Evolutionary conservation across 768 basidiomycete genomes (phyloP), one percentile per base, ranked within the genome.

Genomic region (Lentinula lateritia): DNA sequence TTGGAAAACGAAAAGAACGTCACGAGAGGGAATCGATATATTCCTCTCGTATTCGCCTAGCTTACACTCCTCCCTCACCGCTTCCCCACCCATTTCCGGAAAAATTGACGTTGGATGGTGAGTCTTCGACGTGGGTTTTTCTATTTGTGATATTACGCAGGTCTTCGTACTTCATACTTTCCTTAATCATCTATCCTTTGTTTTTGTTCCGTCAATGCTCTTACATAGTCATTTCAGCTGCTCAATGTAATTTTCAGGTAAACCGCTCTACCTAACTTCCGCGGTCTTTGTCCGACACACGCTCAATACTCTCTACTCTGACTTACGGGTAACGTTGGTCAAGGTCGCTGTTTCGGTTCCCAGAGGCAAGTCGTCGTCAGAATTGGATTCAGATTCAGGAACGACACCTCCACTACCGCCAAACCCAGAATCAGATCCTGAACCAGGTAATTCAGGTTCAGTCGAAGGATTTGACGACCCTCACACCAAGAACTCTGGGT

Each of bases 1-100:
- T 12, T 39, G 15, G 15, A 34, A 41, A 28, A 56, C 42, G 38
- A 1, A 54, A 36, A 18, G 36, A 12, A 34, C 50, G 50, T 13
- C 32, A n/a, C 13, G 5, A 56, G 39, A 56, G 28, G 12, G 56
- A 20, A 18, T 13, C 58, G 7, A 59, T 59, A 16, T 59, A 35
- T 35, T n/a, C 34, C 12, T 34, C 45, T 20, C 15, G 18, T 6
- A 59, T 59, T 32, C 28, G 34, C n/a, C 58, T 59, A 6, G 20
- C 58, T 7, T 59, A 59, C 46, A 59, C 58, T 16, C 58, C 58
- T 16, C 58, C 58, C 12, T 34, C 58, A 39, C 45, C 58, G 12
- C 38, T 59, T 5, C 58, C 58, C 10, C 58, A 46, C 38, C 58
- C 58, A 10, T 50, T 59, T 48, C 58, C 58, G 18, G 38, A 50